phyloP scores from a whole-genome alignment of 148 eudicot genomes.

The Salicornia ramosissima region DNA sequence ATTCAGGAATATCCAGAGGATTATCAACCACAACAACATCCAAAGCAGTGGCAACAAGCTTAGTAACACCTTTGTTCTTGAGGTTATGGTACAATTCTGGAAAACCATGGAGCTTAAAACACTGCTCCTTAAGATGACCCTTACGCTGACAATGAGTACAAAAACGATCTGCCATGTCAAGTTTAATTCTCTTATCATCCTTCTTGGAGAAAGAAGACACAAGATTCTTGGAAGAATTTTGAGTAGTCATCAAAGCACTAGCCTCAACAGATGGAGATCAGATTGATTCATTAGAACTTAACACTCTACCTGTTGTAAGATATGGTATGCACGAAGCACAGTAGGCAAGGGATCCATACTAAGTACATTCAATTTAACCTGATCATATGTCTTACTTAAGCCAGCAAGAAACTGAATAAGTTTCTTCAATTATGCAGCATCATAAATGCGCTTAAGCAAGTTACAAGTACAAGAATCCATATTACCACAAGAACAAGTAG shows the following conservation, averaged over 20 bases:
- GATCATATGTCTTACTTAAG: background rate
- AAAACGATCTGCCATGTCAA: too few relatives aligned
- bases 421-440: background rate
- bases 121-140: background rate
- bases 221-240: too few relatives aligned
- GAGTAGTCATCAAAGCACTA: too few relatives aligned
- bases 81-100: background rate
- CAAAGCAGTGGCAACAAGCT: background rate
- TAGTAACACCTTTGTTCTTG: background rate
- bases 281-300: too few relatives aligned
- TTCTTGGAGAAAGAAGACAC: too few relatives aligned
- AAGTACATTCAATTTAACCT: background rate
- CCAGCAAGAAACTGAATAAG: background rate
- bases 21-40: too few relatives aligned
- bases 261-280: too few relatives aligned
- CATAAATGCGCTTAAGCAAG: background rate
- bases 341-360: background rate
- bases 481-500: constrained; percentile 8
- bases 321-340: too few relatives aligned
- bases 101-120: background rate
- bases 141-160: background rate
- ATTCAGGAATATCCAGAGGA: too few relatives aligned
- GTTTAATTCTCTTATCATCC: too few relatives aligned
- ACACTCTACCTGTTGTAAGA: too few relatives aligned
- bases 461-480: background rate